A percentile compares a stretch with the other conserved stretches of the same genome.
Conservation (phyloP, 192 early-diverging fungal genomes). For the Coemansia sp. region DNA sequence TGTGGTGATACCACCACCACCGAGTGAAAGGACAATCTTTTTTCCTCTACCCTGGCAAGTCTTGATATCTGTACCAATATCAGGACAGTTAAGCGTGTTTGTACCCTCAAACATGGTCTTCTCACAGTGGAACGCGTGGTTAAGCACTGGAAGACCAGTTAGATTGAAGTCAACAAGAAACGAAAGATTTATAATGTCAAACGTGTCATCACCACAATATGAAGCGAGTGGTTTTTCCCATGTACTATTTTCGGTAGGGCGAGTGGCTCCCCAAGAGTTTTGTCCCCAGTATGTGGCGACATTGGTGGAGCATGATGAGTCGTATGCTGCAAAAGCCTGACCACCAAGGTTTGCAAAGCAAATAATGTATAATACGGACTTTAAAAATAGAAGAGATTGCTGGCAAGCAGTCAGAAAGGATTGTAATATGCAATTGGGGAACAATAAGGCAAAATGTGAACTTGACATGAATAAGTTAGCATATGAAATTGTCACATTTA, state of each 20-base stretch:
- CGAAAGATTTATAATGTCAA: constrained; percentile 61
- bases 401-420: no score
- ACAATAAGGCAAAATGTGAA: no score
- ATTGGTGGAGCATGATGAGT: constrained; percentile 45
- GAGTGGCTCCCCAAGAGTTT: constrained; percentile 60
- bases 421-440: no score
- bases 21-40: constrained; percentile 72
- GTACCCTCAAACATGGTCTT: constrained; percentile 58
- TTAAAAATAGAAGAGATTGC: no score
- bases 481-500: no score
- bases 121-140: constrained; percentile 72
- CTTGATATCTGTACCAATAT: constrained; percentile 68
- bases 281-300: constrained; percentile 64
- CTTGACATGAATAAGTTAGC: no score
- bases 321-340: no score
- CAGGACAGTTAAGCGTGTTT: constrained; percentile 64
- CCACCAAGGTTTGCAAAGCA: no score
- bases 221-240: constrained; percentile 53
- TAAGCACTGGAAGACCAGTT: constrained; percentile 59
- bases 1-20: constrained; percentile 64
- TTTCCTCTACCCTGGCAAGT: constrained; percentile 73
- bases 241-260: constrained; percentile 41
- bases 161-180: constrained; percentile 68
- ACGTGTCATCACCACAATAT: constrained; percentile 60
- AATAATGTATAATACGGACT: no score